Evolutionary conservation across 108 stramenopile genomes (phyloP).

Genomic region (Fragilariopsis cylindrus): DNA sequence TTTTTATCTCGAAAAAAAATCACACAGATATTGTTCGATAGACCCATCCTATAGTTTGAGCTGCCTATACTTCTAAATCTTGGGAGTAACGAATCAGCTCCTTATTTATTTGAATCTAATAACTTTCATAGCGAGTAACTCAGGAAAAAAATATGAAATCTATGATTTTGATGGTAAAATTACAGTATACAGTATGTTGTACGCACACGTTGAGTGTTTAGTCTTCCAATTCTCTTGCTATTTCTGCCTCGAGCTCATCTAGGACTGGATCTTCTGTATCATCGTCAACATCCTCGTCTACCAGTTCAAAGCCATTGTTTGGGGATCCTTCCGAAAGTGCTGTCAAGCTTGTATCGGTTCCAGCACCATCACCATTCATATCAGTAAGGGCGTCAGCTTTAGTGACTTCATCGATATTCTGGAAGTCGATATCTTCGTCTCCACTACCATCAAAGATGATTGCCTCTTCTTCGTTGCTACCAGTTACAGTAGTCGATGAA

Average conservation of each 20-base stretch:
- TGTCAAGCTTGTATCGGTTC: not conserved
- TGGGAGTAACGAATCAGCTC: too few species aligned
- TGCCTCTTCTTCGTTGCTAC: slow-evolving; percentile 4
- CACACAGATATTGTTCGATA: too few species aligned
- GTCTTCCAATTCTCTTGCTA: slow-evolving; percentile 79
- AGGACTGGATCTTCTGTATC: slow-evolving; percentile 47
- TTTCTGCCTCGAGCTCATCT: slow-evolving; percentile 89
- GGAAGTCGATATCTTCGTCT: not conserved
- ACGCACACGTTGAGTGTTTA: slow-evolving; percentile 20
- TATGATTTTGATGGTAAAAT: too few species aligned
- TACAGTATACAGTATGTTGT: too few species aligned
- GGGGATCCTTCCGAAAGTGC: slow-evolving; percentile 14
- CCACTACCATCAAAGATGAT: not conserved
- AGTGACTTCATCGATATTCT: not conserved
- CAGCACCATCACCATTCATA: slow-evolving; percentile 2
- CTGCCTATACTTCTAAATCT: too few species aligned
- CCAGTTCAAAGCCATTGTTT: slow-evolving; percentile 43
- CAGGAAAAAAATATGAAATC: too few species aligned
- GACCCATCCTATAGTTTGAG: too few species aligned
- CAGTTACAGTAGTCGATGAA: not conserved
- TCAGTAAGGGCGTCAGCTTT: not conserved
- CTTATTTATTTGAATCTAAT: too few species aligned
- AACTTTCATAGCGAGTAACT: too few species aligned
- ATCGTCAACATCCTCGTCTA: slow-evolving; percentile 45
- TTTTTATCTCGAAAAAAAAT: too few species aligned